Conservation (phyloP, 2,329 filamentous ascomycete species). For the Verticillium longisporum region DNA sequence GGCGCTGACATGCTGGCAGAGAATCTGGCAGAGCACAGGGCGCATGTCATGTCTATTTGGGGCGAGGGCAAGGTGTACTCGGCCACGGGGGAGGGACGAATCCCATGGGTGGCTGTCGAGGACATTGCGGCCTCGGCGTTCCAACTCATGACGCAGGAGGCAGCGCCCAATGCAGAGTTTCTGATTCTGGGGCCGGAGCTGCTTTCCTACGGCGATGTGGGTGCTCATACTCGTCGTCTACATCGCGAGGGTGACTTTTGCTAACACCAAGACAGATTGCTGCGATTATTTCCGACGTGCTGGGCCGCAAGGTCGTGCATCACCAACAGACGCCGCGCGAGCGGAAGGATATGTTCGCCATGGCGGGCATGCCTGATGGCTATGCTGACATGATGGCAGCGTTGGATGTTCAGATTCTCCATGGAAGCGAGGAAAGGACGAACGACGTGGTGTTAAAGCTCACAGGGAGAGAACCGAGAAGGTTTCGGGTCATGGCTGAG, state of each 20-base stretch:
- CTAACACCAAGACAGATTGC: background rate
- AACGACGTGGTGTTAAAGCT: conserved; percentile 25
- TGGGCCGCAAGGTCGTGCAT: conserved; percentile 25
- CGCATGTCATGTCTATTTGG: conserved; percentile 22
- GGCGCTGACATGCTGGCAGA: conserved; percentile 20
- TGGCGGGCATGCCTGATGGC: conserved; percentile 20
- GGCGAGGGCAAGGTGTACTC: conserved; percentile 33
- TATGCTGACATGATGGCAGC: conserved; percentile 23
- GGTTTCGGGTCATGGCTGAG: conserved; percentile 4
- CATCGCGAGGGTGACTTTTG: no score
- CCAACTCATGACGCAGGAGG: conserved; percentile 27
- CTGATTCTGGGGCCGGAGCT: conserved; percentile 28
- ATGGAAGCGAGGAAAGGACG: conserved; percentile 25
- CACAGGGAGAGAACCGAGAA: conserved; percentile 23
- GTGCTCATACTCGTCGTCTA: conserved; percentile 1
- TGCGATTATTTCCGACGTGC: conserved; percentile 16
- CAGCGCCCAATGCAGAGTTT: conserved; percentile 32
- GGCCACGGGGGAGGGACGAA: conserved; percentile 31
- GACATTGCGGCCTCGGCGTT: conserved; percentile 40
- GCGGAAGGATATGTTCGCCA: conserved; percentile 15
- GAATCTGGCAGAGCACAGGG: conserved; percentile 29
- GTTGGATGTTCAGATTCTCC: conserved; percentile 24
- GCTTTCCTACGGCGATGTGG: conserved; percentile 25
- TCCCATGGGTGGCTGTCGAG: conserved; percentile 37
- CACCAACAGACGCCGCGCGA: conserved; percentile 22